Base-by-base conservation (phyloP, 2,329 filamentous ascomycete species). In the Neodidymelliopsis sp. region DNA sequence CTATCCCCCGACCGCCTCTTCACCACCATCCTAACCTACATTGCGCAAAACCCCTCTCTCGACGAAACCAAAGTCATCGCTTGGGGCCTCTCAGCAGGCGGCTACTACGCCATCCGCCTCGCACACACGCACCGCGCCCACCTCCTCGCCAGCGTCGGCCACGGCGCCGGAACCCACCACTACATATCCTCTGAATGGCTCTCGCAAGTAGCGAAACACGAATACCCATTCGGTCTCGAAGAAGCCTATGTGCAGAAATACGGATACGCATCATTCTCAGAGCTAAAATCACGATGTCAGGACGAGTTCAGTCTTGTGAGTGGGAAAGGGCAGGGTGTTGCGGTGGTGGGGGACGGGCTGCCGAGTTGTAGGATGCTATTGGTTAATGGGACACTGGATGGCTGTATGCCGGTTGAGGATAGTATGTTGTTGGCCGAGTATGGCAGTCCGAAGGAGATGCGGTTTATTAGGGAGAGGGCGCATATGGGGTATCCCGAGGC, bases 371-470 rank as follows among this genome's bases (percentile, higher is more conserved):
- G 75, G 41, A 57, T 84, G 41, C 64, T 85, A 44, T 65, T 84
- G 7, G 77, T 85, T 6, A 84, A 85, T 62, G 79, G 82, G 0
- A 76, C 77, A 15, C 69, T 80, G 22, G 82, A 85, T 63, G 81
- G 82, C 63, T 83, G 84, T 53, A 84, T 85, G 70, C 82, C 82
- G 0, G 78, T 84, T 19, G 82, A 84, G 62, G 82, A 84, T 64
- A 78, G 79, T 45, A 78, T 81, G 59, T 62, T 84, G 44, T 74
- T 80, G 18, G 63, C 82, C 8, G 74, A 79, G 52, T 77, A 79
- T 60, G 82, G 81, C 6, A 65, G 70, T 3, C 75, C 79, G 6
- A 84, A 84, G 70, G 75, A 80, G 63, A 79, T 75, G 45, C 73
- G 71, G 20, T 77, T 80, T 34, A 63, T 79, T 0, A 51, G 64